These are phyloP conservation scores for Zymoseptoria ardabiliae DNA, from an alignment of 2,329 filamentous ascomycete species.

Conservation along the genomic window DNA sequence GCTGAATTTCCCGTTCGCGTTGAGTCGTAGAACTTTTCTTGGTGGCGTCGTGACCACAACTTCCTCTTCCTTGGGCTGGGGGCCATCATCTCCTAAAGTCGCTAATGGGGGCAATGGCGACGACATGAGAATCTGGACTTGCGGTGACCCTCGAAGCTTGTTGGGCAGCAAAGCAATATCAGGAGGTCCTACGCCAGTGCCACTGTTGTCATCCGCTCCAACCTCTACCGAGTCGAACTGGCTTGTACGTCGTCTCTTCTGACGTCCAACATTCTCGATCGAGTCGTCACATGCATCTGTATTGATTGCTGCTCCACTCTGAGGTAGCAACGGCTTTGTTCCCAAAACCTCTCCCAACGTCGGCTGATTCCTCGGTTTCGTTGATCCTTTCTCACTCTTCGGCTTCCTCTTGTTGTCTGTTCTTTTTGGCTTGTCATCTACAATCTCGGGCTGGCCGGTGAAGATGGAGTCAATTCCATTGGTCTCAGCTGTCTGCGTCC, in stretches of 20 bases:
- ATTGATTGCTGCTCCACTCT: not conserved
- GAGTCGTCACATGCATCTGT: not conserved
- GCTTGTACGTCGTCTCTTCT: constrained; percentile 34
- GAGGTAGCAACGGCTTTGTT: constrained; percentile 11
- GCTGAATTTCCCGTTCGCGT: constrained; percentile 40
- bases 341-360: constrained; percentile 24
- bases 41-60: constrained; percentile 17
- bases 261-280: constrained; percentile 21
- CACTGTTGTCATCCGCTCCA: constrained; percentile 1
- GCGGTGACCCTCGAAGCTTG: constrained; percentile 5
- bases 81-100: not conserved
- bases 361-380: constrained; percentile 22
- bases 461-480: not conserved
- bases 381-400: constrained; percentile 9
- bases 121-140: constrained; percentile 18
- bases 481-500: not conserved
- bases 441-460: not conserved
- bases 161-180: not conserved
- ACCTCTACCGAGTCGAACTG: constrained; percentile 17
- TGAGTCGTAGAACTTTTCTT: constrained; percentile 35
- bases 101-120: constrained; percentile 11
- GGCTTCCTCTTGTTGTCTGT: constrained; percentile 10
- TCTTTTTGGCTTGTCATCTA: constrained; percentile 7
- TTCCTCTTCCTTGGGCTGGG: not conserved
- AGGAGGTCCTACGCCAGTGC: not conserved